Evolutionary conservation across 164 flowering plant species (phyloP), one percentile per base, ranked within the genome.

Genomic region (Kingdonia uniflora): DNA sequence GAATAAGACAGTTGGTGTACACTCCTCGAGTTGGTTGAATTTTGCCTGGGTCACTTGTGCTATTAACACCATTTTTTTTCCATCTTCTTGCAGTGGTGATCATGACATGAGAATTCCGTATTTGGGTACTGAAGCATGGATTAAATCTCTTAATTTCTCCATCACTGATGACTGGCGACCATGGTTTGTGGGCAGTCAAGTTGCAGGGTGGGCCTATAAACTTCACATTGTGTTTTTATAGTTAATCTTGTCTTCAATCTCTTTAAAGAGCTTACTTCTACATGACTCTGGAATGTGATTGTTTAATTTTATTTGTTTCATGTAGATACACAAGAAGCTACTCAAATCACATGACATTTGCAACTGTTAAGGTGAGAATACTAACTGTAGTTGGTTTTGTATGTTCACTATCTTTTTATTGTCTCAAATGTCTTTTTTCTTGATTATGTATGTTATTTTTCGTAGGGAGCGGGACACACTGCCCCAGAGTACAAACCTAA

Each of bases 161-260:
- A 68, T 80, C 33, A 53, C 57, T 39, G 74, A 74, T 58, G 80
- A 75, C 11, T 80, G 90, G 90, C 54, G 81, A 19, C 57, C 75
- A 2, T 83, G 90, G 90, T n/a, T 23, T 1, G 59, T 68, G 0
- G 59, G 59, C 13, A 70, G 69, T 40, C 79, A 80, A 69, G 57
- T 75, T 56, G 84, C 58, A 17, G 90, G 90, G 84, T 80, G 21
- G 19, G 73, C 49, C 12, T 5, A 2, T 5, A 11, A 14, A 1
- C 14, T 48, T 1, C 17, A 1, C 12, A 42, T 1, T 10, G 44
- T 0, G n/a, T 10, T 10, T 42, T 10, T 10, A 42, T 11, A 13
- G 12, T 42, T 7, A 5, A 4, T 11, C 5, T 15, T 5, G 11
- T 19, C 16, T 44, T 44, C 19, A 23, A 20, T 1, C 19, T 19